Conservation (phyloP, 768 basidiomycete genomes). For the Tremella fuciformis region DNA sequence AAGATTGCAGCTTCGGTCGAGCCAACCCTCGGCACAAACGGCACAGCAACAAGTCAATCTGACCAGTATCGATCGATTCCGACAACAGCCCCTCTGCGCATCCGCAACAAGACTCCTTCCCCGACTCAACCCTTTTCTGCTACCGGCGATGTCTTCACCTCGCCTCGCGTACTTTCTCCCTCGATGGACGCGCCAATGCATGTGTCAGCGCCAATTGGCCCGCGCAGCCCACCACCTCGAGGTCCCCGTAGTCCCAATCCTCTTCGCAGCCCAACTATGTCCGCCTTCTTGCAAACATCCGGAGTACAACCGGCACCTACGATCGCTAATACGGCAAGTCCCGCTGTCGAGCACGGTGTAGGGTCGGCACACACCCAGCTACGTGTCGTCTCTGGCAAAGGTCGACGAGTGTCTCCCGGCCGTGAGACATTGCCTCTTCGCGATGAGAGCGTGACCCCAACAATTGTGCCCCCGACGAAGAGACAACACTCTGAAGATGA, state of each 20-base stretch:
- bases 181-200: neutral
- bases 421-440: constrained; percentile 41
- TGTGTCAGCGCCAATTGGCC: neutral
- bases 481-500: constrained; percentile 47
- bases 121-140: constrained; percentile 10
- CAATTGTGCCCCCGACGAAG: constrained; percentile 20
- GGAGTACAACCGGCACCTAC: too few species aligned
- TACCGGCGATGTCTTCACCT: constrained; percentile 1
- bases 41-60: too few species aligned
- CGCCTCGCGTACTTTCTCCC: neutral
- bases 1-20: too few species aligned
- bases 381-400: constrained; percentile 40
- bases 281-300: too few species aligned
- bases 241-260: neutral
- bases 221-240: constrained; percentile 3
- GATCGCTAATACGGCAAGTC: too few species aligned
- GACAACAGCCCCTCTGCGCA: constrained; percentile 28
- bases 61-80: constrained; percentile 11
- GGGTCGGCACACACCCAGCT: constrained; percentile 35
- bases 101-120: constrained; percentile 36
- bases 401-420: constrained; percentile 41
- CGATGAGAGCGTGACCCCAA: constrained; percentile 20
- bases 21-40: too few species aligned
- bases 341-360: neutral
- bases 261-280: neutral